Base-by-base conservation (phyloP, 352 stramenopile genomes). In the Proteromonas lacertae region DNA sequence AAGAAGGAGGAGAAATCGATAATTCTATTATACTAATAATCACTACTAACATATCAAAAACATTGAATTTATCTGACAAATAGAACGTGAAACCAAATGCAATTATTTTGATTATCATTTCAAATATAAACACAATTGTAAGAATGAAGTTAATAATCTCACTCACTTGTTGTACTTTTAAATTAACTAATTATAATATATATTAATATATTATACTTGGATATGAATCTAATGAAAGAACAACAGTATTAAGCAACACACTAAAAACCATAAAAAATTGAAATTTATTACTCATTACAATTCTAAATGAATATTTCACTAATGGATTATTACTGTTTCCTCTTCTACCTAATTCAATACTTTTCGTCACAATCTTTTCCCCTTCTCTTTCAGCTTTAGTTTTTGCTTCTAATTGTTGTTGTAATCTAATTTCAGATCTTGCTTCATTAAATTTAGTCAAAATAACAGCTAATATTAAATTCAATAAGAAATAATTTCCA, bases 401-500 rank as follows among this genome's bases (percentile, higher is more conserved):
- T 10, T 10, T 5, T 28, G 24, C 24, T 10, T 28, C 24, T 5
- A 5, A 5, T 28, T 5, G 5, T 10, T 28, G 5, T 28, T 5
- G 5, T 28, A 10, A 5, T 10, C 10, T 28, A 5, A 28, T 10
- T 10, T 28, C 24, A 28, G 38, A 32, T 19, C 33, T 36, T 21
- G 17, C 10, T 24, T 35, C 5, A 5, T 5, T 35, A 10, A 78
- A 83, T 23, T 80, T 63, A 12, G 76, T 63, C 8, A 60, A 68
- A 44, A 89, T 73, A 34, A 89, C 73, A 6, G 71, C 72, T 13
- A 89, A 57, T 6, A 65, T 68, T 20, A 89, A 47, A 42, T 89
- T 83, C 48, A 89, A 69, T n/a, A 84, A 54, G 43, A 89, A 87
- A 40, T 82, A 86, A 0, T 64, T 69, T n/a, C 66, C 75, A 24